These are phyloP conservation scores for Huiozyma naganishii DNA, from an alignment of 805 yeast genomes.

Conservation along the genomic window DNA sequence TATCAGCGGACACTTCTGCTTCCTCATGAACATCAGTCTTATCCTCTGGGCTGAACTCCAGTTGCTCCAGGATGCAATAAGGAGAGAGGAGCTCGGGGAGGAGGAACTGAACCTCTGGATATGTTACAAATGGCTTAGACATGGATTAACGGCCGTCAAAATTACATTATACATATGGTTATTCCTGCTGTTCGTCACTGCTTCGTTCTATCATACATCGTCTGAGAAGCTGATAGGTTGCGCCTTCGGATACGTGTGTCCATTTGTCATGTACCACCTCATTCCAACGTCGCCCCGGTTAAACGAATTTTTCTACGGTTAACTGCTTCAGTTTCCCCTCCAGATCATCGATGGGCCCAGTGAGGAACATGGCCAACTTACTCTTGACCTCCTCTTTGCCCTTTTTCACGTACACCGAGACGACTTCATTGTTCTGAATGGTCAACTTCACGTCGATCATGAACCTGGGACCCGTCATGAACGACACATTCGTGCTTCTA, in stretches of 20 bases:
- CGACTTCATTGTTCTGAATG: conserved; percentile 10
- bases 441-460: conserved; percentile 8
- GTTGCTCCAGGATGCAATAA: conserved; percentile 6
- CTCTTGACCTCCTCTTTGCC: conserved; percentile 5
- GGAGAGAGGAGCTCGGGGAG: conserved; percentile 5
- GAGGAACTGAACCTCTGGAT: not conserved
- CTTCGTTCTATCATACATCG: conserved; percentile 72
- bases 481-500: conserved; percentile 10
- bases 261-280: conserved; percentile 33
- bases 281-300: conserved; percentile 12
- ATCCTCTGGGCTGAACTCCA: conserved; percentile 30
- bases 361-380: conserved; percentile 9
- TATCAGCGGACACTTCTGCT: conserved; percentile 43
- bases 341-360: conserved; percentile 18
- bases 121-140: conserved; percentile 2
- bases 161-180: conserved; percentile 39
- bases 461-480: conserved; percentile 2
- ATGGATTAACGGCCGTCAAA: conserved; percentile 3
- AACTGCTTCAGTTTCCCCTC: conserved; percentile 10
- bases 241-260: conserved; percentile 47
- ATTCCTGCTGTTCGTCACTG: conserved; percentile 53
- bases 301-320: conserved; percentile 3
- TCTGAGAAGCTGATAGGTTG: conserved; percentile 66
- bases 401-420: conserved; percentile 9
- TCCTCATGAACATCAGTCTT: conserved; percentile 34